A percentile compares a stretch with the other conserved stretches of the same genome.
These are phyloP conservation scores for Tylopilus sp. DNA, from an alignment of 768 basidiomycete species.

Conservation along the genomic window DNA sequence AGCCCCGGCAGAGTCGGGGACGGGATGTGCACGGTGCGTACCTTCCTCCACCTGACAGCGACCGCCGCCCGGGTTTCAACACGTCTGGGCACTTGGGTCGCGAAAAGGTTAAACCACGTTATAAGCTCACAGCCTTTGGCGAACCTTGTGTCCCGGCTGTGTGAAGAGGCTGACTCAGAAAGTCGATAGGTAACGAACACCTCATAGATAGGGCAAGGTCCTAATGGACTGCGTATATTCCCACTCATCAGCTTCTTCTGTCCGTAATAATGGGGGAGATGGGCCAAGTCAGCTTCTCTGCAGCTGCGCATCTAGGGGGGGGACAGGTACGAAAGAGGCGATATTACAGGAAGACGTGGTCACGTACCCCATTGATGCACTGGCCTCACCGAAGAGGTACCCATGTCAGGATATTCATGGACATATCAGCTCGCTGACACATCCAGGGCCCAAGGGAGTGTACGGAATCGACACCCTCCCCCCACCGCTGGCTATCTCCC, in stretches of 20 bases:
- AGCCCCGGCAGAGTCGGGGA: background rate
- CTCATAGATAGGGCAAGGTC: background rate
- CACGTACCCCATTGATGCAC: slow-evolving; percentile 11
- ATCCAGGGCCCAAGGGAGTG: slow-evolving; percentile 8
- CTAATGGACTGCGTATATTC: background rate
- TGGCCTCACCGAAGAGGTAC: slow-evolving; percentile 4
- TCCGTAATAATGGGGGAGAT: slow-evolving; percentile 11
- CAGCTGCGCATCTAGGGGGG: slow-evolving; percentile 5
- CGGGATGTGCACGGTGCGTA: background rate
- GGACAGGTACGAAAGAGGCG: slow-evolving; percentile 8
- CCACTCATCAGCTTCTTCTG: slow-evolving; percentile 9
- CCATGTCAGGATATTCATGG: slow-evolving; percentile 13
- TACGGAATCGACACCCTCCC: slow-evolving; percentile 16
- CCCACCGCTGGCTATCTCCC: background rate
- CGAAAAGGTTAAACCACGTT: slow-evolving; percentile 27
- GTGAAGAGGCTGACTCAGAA: background rate
- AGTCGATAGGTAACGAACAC: background rate
- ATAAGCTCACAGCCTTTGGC: background rate
- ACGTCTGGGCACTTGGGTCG: background rate
- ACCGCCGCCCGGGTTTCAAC: background rate
- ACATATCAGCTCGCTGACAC: slow-evolving; percentile 15
- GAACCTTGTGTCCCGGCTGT: background rate
- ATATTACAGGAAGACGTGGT: slow-evolving; percentile 15
- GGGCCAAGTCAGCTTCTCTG: slow-evolving; percentile 8
- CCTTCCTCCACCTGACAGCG: background rate